A percentile compares a stretch with the other conserved stretches of the same genome.
Evolutionary conservation across 352 stramenopile genomes (phyloP).

Genomic region (Pythium guiyangense): DNA sequence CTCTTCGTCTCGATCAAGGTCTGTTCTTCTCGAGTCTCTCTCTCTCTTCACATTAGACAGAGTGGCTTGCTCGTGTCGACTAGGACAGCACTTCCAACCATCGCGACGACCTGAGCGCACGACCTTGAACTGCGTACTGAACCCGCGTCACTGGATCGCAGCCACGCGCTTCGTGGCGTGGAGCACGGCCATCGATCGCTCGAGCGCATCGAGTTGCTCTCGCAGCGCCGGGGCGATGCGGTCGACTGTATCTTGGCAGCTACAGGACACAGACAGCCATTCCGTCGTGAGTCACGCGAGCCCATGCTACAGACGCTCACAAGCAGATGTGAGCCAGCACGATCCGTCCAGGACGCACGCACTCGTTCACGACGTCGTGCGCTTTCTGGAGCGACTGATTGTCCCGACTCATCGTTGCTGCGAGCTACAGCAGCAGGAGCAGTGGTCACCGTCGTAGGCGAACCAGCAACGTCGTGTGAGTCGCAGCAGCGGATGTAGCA

Average conservation of each 20-base stretch:
- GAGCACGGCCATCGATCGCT: slow-evolving; percentile 18
- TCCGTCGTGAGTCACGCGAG: neutral
- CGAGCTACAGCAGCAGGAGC: slow-evolving; percentile 1
- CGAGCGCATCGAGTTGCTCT: slow-evolving; percentile 28
- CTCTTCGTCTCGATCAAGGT: too few species aligned
- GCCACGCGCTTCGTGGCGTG: neutral
- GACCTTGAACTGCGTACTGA: neutral
- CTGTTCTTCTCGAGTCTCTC: too few species aligned
- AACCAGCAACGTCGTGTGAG: neutral
- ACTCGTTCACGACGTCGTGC: slow-evolving; percentile 31
- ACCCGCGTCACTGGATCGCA: neutral
- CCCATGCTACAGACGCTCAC: neutral
- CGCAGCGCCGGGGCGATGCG: slow-evolving; percentile 27
- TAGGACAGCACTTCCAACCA: too few species aligned
- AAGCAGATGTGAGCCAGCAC: neutral
- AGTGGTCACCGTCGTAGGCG: neutral
- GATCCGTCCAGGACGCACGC: slow-evolving; percentile 4
- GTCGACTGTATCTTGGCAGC: slow-evolving; percentile 29
- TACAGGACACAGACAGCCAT: slow-evolving; percentile 7
- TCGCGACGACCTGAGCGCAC: too few species aligned
- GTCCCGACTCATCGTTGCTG: slow-evolving; percentile 12
- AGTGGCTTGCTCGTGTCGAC: too few species aligned
- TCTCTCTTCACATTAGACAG: too few species aligned
- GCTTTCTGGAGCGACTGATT: slow-evolving; percentile 9
- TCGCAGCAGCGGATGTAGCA: neutral